Base-by-base conservation (phyloP, 495 filamentous ascomycete genomes). In the Parathielavia appendiculata region DNA sequence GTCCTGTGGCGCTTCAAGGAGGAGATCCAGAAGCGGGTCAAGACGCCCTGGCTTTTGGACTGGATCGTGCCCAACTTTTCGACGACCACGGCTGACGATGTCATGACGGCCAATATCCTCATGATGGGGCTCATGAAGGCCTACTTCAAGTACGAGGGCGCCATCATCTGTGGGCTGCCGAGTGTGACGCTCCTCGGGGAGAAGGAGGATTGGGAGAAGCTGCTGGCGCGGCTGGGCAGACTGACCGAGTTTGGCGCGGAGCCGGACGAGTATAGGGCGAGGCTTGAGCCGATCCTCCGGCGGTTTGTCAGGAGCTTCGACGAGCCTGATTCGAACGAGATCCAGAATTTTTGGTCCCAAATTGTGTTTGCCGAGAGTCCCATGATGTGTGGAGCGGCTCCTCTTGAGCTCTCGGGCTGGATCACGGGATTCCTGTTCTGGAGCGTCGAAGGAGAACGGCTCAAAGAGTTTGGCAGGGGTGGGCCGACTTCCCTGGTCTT, bases 401-500 rank as follows among this genome's bases (percentile, higher is more conserved):
- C 70, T 1, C 20, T 54, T 1, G 64, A 63, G 45, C 51, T 75
- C 4, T 72, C 67, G 0, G 78, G 79, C 14, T 80, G 77, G 78
- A 71, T 80, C 54, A 73, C 75, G 0, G 79, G 71, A 0, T 81
- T 81, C 66, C 71, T 70, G 43, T 77, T 74, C 66, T 81, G 78
- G 78, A 48, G 70, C 17, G 63, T 59, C 7, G 54, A 73, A 3
- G 79, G 79, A 9, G 39, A 51, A 4, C 64, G 59, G 20, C 63
- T 48, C 35, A 54, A 44, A 7, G 13, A 22, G 32, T 2, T 20
- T 5, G 16, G 48, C 38, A 9, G 53, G n/a, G 14, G 11, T 6
- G 6, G 26, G 26, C 26, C 26, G 26, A 30, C 26, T 30, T 30
- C 26, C 26, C 26, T 61, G 4, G 16, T 20, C 34, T 45, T 72